Evolutionary conservation across 1,139 yeast species (phyloP).

Genomic region (Hanseniaspora gamundiae): DNA sequence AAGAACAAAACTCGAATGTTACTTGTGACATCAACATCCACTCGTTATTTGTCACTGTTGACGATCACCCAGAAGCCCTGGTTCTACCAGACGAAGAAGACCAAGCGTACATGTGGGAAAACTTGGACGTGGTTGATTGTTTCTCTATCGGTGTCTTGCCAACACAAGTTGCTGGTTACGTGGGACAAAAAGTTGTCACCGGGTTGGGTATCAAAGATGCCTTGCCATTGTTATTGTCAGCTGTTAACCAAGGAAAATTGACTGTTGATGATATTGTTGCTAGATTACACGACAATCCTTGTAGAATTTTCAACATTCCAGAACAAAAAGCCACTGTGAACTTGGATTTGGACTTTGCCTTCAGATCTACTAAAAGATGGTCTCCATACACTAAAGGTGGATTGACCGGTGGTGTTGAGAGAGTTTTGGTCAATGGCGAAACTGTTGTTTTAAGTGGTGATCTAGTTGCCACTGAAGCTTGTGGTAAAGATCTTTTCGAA

Average conservation of each 20-base stretch:
- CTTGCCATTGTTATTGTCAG: slow-evolving; percentile 69
- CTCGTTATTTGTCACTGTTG: slow-evolving; percentile 64
- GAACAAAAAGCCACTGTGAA: slow-evolving; percentile 69
- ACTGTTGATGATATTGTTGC: slow-evolving; percentile 59
- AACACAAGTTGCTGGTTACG: slow-evolving; percentile 52
- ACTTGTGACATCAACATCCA: slow-evolving; percentile 86
- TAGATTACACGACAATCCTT: slow-evolving; percentile 76
- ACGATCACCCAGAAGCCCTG: slow-evolving; percentile 55
- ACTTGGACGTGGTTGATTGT: slow-evolving; percentile 63
- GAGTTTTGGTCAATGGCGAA: slow-evolving; percentile 69
- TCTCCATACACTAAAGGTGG: slow-evolving; percentile 40
- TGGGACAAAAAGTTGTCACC: slow-evolving; percentile 46
- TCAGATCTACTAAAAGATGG: slow-evolving; percentile 35
- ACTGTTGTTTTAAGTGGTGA: slow-evolving; percentile 81
- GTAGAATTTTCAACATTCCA: slow-evolving; percentile 69
- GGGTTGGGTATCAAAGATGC: slow-evolving; percentile 75
- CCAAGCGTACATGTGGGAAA: slow-evolving; percentile 73
- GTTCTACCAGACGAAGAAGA: slow-evolving; percentile 75
- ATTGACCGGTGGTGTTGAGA: slow-evolving; percentile 71
- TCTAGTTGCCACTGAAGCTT: slow-evolving; percentile 42
- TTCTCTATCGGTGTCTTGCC: slow-evolving; percentile 82
- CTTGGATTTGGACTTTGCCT: slow-evolving; percentile 59
- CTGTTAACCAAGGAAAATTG: slow-evolving; percentile 62
- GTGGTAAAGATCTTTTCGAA: slow-evolving; percentile 43
- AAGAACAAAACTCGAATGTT: slow-evolving; percentile 66